Evolutionary conservation across 768 basidiomycete genomes (phyloP).

Genomic region (Tricholomella constricta): DNA sequence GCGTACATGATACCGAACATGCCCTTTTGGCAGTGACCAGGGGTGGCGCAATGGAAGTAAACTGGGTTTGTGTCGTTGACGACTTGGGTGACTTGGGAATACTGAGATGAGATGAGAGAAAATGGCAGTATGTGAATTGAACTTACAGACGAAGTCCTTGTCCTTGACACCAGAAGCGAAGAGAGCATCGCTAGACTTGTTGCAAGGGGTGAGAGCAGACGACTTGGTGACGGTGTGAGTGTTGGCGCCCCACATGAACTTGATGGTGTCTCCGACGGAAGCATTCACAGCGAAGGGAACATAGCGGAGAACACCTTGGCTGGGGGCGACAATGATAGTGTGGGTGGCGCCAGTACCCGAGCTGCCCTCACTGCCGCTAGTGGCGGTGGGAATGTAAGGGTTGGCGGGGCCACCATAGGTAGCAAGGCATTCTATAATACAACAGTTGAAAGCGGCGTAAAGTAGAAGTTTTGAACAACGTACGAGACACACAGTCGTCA

Average conservation of each 20-base stretch:
- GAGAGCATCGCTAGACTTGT: constrained; percentile 58
- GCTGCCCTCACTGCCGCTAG: constrained; percentile 32
- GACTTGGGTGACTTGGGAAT: constrained; percentile 57
- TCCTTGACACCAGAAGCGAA: constrained; percentile 71
- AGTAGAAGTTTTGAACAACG: constrained; percentile 25
- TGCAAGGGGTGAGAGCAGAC: constrained; percentile 68
- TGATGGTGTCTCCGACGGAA: constrained; percentile 74
- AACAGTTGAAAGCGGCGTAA: neutral
- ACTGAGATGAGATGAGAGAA: constrained; percentile 8
- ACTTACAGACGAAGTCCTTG: constrained; percentile 63
- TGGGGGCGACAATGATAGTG: constrained; percentile 79
- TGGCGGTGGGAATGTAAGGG: constrained; percentile 36
- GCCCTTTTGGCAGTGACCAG: constrained; percentile 75
- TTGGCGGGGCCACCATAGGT: constrained; percentile 47
- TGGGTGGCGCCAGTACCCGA: constrained; percentile 60
- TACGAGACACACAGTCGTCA: constrained; percentile 71
- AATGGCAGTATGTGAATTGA: neutral
- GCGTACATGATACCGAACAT: constrained; percentile 81
- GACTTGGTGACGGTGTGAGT: constrained; percentile 85
- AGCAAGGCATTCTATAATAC: constrained; percentile 60
- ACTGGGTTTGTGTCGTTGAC: constrained; percentile 75
- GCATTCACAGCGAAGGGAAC: constrained; percentile 77
- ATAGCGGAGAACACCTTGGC: constrained; percentile 73
- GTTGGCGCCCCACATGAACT: constrained; percentile 78
- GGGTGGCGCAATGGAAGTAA: constrained; percentile 75